These are phyloP conservation scores for Cercophora samala DNA, from an alignment of 495 filamentous ascomycete species.

Conservation along the genomic window DNA sequence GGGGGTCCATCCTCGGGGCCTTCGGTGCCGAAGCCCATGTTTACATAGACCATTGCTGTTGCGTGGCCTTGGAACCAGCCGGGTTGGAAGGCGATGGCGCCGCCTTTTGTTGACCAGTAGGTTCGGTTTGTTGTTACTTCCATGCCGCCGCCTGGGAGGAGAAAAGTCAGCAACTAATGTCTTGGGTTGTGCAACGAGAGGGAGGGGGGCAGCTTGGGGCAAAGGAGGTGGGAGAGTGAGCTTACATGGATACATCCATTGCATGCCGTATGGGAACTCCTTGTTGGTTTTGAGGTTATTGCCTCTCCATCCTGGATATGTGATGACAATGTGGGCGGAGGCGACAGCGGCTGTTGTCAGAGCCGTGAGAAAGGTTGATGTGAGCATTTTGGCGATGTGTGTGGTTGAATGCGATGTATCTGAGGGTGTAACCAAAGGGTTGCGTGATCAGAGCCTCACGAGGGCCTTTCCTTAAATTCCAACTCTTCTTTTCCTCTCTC, in stretches of 20 bases:
- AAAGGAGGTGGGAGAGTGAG: slow-evolving; percentile 15
- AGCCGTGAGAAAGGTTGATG: slow-evolving; percentile 50
- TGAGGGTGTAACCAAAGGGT: slow-evolving; percentile 1
- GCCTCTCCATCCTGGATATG: slow-evolving; percentile 91
- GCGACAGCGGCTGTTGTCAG: slow-evolving; percentile 49
- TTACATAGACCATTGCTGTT: slow-evolving; percentile 86
- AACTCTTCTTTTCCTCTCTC: not conserved
- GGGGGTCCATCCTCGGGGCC: slow-evolving; percentile 37
- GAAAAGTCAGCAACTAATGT: slow-evolving; percentile 19
- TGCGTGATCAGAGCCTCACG: slow-evolving; percentile 3
- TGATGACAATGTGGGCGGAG: slow-evolving; percentile 81
- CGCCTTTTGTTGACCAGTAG: slow-evolving; percentile 84
- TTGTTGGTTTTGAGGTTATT: slow-evolving; percentile 84
- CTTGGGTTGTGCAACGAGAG: not conserved
- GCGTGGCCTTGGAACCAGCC: slow-evolving; percentile 92
- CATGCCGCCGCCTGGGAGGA: slow-evolving; percentile 75
- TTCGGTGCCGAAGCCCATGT: slow-evolving; percentile 79
- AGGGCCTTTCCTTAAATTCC: not conserved
- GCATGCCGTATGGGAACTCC: slow-evolving; percentile 86
- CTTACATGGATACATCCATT: slow-evolving; percentile 98
- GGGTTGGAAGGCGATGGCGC: slow-evolving; percentile 81
- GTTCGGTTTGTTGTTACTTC: slow-evolving; percentile 76
- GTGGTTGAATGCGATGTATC: slow-evolving; percentile 9
- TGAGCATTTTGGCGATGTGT: slow-evolving; percentile 37
- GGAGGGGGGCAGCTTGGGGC: not conserved